phyloP scores from a whole-genome alignment of 192 early-diverging fungal genomes.

The Coemansia umbellata region DNA sequence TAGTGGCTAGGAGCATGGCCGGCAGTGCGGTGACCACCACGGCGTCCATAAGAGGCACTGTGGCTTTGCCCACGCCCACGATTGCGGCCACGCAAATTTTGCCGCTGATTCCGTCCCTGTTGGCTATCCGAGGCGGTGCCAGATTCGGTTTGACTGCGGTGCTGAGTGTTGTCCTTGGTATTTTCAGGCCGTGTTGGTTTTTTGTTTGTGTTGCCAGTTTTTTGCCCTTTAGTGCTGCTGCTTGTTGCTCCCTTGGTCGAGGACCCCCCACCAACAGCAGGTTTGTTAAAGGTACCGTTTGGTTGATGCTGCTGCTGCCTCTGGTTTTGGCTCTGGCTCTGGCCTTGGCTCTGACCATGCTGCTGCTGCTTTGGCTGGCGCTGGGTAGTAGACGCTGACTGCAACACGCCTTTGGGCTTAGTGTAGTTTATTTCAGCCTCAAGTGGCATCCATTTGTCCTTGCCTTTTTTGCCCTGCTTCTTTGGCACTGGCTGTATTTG shows the following conservation, averaged over 20 bases:
- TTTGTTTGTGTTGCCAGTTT: slow-evolving; percentile 8
- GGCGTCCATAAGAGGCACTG: slow-evolving; percentile 7
- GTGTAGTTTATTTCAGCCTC: slow-evolving; percentile 49
- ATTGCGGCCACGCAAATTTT: slow-evolving; percentile 22
- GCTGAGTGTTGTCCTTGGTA: neutral
- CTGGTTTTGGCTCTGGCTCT: slow-evolving; percentile 5
- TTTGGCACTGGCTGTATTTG: slow-evolving; percentile 11
- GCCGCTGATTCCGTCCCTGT: slow-evolving; percentile 19
- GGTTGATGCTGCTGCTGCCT: slow-evolving; percentile 3
- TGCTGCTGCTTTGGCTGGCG: slow-evolving; percentile 22
- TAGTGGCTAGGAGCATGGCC: slow-evolving; percentile 46
- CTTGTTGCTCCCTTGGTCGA: neutral
- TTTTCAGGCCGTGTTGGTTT: slow-evolving; percentile 11
- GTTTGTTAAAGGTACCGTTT: neutral
- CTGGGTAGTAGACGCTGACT: slow-evolving; percentile 12
- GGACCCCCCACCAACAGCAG: neutral
- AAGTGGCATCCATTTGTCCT: slow-evolving; percentile 50
- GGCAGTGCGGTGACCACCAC: slow-evolving; percentile 25
- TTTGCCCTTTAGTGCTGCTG: slow-evolving; percentile 3
- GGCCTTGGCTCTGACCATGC: slow-evolving; percentile 7
- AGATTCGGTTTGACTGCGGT: slow-evolving; percentile 4
- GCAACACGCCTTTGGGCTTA: slow-evolving; percentile 33
- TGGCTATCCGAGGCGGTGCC: slow-evolving; percentile 1
- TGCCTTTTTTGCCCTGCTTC: slow-evolving; percentile 41
- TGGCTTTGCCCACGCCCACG: slow-evolving; percentile 23